Base-by-base conservation (phyloP, 108 stramenopile species). In the Licmophora abbreviata region DNA sequence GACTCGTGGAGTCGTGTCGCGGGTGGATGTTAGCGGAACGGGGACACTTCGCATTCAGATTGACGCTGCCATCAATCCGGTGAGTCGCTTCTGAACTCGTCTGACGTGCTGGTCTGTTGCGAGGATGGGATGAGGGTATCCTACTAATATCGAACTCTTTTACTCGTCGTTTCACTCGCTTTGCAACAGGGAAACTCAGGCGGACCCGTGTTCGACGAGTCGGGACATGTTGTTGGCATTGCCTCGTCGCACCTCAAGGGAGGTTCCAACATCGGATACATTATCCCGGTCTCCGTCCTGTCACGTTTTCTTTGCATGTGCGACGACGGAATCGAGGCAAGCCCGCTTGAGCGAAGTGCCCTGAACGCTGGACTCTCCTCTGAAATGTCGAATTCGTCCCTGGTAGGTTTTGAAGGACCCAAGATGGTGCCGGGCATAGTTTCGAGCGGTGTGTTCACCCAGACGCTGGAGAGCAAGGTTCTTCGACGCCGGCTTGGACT, bases 131-230 rank as follows among this genome's bases (percentile, higher is more conserved):
- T n/a, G n/a, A n/a, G n/a, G n/a, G n/a, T n/a, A n/a, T n/a, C n/a
- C n/a, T n/a, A n/a, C n/a, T n/a, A n/a, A n/a, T n/a, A n/a, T n/a
- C n/a, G n/a, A n/a, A n/a, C n/a, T n/a, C n/a, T n/a, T n/a, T n/a
- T n/a, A n/a, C n/a, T n/a, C n/a, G n/a, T n/a, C n/a, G n/a, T n/a
- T n/a, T n/a, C n/a, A n/a, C n/a, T n/a, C n/a, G n/a, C n/a, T n/a
- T n/a, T n/a, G n/a, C n/a, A n/a, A n/a, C n/a, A n/a, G n/a, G 79
- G 78, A 10, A 81, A 81, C 57, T 64, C 61, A 36, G 78, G 81
- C 29, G 68, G 68, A 26, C 81, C 81, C 0, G 81, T 83, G 10
- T 69, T 83, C 31, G 68, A 80, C 44, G 76, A 77, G 48, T 31
- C 42, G 22, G 73, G 74, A 2, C 52, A 69, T 38, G 81, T 83